These are phyloP conservation scores for Lachnellula suecica DNA, from an alignment of 2,329 filamentous ascomycete species.

Conservation along the genomic window DNA sequence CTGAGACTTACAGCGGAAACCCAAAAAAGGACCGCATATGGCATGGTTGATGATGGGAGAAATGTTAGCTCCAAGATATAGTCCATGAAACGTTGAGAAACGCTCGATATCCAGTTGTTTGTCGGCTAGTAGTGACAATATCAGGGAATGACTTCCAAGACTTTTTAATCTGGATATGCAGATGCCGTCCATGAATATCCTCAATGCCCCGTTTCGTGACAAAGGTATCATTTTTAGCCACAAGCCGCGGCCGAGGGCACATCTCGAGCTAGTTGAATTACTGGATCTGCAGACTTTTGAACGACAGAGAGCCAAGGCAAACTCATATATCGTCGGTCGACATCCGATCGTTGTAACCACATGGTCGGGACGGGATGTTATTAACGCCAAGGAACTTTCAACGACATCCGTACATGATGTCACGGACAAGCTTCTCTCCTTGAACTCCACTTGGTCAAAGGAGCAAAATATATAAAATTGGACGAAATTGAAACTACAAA, in stretches of 20 bases:
- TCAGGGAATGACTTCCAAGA: neutral
- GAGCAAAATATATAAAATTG: no score
- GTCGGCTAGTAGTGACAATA: neutral
- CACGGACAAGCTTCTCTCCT: no score
- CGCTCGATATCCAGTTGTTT: neutral
- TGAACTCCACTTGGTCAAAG: no score
- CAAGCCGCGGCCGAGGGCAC: neutral
- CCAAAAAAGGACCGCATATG: no score
- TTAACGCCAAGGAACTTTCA: no score
- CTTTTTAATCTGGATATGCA: neutral
- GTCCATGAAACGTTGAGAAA: neutral
- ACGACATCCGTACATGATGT: no score
- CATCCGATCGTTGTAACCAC: conserved; percentile 2
- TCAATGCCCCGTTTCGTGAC: neutral
- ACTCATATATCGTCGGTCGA: conserved; percentile 2
- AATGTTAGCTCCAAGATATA: neutral
- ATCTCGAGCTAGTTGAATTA: neutral
- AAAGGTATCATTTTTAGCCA: neutral
- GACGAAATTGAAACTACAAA: no score
- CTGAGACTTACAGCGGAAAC: no score
- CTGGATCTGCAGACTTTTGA: neutral
- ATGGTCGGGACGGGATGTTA: neutral
- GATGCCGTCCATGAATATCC: neutral
- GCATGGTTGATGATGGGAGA: no score
- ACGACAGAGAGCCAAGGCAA: neutral